Base-by-base conservation (phyloP, 768 basidiomycete species). In the Xanthoconium stramineum region DNA sequence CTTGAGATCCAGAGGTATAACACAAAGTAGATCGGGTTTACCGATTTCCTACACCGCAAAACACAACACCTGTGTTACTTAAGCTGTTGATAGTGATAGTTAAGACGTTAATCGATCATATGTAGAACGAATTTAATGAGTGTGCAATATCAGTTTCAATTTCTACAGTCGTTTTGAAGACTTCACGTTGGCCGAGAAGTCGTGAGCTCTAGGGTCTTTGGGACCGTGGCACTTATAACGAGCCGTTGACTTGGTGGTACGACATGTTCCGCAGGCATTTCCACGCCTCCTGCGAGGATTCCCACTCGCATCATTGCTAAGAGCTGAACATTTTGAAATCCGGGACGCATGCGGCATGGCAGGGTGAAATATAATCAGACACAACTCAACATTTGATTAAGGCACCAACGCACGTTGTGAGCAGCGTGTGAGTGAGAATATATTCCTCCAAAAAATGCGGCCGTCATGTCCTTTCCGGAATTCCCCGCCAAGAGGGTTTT, bases 361-460 rank as follows among this genome's bases (percentile, higher is more conserved):
- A 39, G 33, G 39, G 37, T 32, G 47, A 52, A 54, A 37, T n/a
- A 50, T 29, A 35, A 30, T 62, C 52, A 61, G 58, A 33, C 4
- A 35, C 24, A 51, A 39, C 17, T 14, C 11, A 35, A 46, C 28
- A 12, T 38, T 35, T 3, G 47, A 63, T 35, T 48, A 30, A 53
- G 53, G 49, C 11, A 53, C 29, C 9, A 47, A 73, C 83, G 58
- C 66, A 85, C 85, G 59, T 89, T 89, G 68, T 88, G 86, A 12
- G 91, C 91, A 7, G 89, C 90, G 69, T 90, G 88, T 9, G 88
- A 89, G 66, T 94, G 91, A 29, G 83, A 79, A 69, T 92, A 91
- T 2, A 88, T 76, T 24, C 92, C 92, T 5, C 94, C 94, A 67
- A 87, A 90, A 76, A 95, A 95, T 3, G 89, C 80, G 1, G 87